Conservation (phyloP, 352 stramenopile genomes). For the Phytopythium sindhum region DNA sequence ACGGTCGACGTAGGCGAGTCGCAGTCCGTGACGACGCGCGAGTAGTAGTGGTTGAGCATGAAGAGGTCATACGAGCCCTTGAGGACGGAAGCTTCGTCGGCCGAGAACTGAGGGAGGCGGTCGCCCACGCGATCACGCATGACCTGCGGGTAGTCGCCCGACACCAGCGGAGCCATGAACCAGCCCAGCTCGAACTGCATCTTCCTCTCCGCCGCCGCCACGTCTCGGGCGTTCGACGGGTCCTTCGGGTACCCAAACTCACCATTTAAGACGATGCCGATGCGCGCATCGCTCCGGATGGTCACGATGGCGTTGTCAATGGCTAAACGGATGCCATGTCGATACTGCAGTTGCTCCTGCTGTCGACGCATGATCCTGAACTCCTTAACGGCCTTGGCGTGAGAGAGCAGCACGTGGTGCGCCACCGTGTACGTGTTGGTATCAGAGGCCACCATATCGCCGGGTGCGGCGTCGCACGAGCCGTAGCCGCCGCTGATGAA, state of each 20-base stretch:
- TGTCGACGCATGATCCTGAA: slow-evolving; percentile 78
- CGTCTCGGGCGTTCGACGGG: slow-evolving; percentile 28
- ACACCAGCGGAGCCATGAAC: slow-evolving; percentile 85
- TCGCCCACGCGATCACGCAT: slow-evolving; percentile 79
- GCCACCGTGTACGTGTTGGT: slow-evolving; percentile 53
- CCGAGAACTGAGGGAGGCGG: slow-evolving; percentile 84
- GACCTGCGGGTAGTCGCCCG: slow-evolving; percentile 85
- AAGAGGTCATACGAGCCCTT: slow-evolving; percentile 89
- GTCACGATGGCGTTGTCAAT: not conserved
- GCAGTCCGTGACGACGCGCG: slow-evolving; percentile 39
- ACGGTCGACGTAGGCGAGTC: slow-evolving; percentile 18
- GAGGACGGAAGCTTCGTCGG: slow-evolving; percentile 54
- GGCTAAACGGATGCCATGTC: not conserved
- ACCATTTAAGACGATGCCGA: slow-evolving; percentile 88
- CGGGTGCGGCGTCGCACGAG: slow-evolving; percentile 45
- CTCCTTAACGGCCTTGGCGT: slow-evolving; percentile 79
- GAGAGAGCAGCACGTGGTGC: slow-evolving; percentile 91
- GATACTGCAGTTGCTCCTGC: not conserved
- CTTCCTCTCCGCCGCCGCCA: slow-evolving; percentile 60
- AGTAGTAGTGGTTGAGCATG: slow-evolving; percentile 93
- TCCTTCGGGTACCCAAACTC: slow-evolving; percentile 79
- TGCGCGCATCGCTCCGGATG: slow-evolving; percentile 47
- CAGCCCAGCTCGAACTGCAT: slow-evolving; percentile 88
- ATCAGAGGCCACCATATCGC: slow-evolving; percentile 23
- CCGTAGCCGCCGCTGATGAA: slow-evolving; percentile 87